Evolutionary conservation across 495 filamentous ascomycete species (phyloP).

Genomic region (Hypoxylon cercidicola): DNA sequence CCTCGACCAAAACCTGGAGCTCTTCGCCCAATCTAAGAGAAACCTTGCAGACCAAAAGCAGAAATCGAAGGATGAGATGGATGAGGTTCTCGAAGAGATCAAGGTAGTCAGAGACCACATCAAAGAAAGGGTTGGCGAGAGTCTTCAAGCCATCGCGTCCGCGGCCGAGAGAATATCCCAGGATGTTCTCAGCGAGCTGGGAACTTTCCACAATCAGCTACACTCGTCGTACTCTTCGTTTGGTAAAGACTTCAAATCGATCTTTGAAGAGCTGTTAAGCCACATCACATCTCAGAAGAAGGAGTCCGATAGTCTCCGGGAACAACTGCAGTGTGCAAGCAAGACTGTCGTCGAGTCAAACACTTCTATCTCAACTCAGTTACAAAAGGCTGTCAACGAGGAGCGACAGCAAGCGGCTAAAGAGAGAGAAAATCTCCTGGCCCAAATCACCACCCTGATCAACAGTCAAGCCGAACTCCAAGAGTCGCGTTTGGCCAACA

Average conservation of each 20-base stretch:
- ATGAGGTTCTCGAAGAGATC: constrained; percentile 89
- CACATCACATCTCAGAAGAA: constrained; percentile 80
- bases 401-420: constrained; percentile 77
- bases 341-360: constrained; percentile 72
- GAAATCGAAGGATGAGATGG: constrained; percentile 85
- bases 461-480: constrained; percentile 78
- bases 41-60: constrained; percentile 74
- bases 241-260: constrained; percentile 84
- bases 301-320: constrained; percentile 76
- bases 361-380: constrained; percentile 67
- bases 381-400: constrained; percentile 78
- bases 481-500: constrained; percentile 72
- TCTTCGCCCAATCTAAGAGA: constrained; percentile 71
- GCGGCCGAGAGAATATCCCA: constrained; percentile 89
- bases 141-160: constrained; percentile 81
- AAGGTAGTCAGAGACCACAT: constrained; percentile 86
- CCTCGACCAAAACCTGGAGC: constrained; percentile 70
- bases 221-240: constrained; percentile 87
- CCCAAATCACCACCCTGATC: constrained; percentile 79
- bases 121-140: constrained; percentile 84
- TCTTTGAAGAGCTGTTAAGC: constrained; percentile 81
- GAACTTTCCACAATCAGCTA: constrained; percentile 82
- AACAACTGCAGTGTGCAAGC: constrained; percentile 75
- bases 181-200: constrained; percentile 89
- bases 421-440: constrained; percentile 77